Base-by-base conservation (phyloP, 1,139 yeast species). In the Geotrichum klebahnii region DNA sequence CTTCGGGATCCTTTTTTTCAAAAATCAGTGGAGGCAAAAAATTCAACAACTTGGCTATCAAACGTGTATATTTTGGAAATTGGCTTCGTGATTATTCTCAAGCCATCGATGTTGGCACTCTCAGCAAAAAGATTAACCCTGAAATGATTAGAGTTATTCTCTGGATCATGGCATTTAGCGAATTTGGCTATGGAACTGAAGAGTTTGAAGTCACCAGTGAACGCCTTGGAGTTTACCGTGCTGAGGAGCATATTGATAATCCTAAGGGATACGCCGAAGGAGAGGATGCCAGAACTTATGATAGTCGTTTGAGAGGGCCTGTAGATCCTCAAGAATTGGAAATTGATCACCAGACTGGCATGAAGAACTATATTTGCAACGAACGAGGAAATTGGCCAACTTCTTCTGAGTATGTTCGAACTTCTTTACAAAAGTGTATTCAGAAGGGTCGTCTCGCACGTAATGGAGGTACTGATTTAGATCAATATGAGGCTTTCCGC, bases 11-110 rank as follows among this genome's bases (percentile, higher is more conserved):
- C 26, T 37, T 56, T 26, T 29, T 59, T 22, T 48, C 57, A 22
- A 47, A 45, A 43, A 43, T 58, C 40, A 46, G 39, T 8, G 57
- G 60, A 32, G 55, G 60, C 33, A 58, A 60, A 46, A 59, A 60
- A 44, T 60, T 61, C 50, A 56, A 56, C 46, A 53, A 53, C 17
- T 48, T 57, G 39, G 57, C 56, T 8, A 57, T 60, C 46, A 60
- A 58, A 44, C 57, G 59, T 3, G 59, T 59, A 19, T 61, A 61
- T 46, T 61, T 60, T 51, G 63, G 64, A 17, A 61, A 61, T 48
- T 61, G 63, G 63, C 55, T 61, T 9, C 53, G 64, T 16, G 64
- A 61, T 44, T 61, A 61, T 37, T 60, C 63, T 6, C 64, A 61
- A 50, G 62, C 62, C 16, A 53, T 61, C 9, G 64, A 61, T 38